These are phyloP conservation scores for Talinum fruticosum DNA, from an alignment of 148 eudicot genomes.

Conservation along the genomic window DNA sequence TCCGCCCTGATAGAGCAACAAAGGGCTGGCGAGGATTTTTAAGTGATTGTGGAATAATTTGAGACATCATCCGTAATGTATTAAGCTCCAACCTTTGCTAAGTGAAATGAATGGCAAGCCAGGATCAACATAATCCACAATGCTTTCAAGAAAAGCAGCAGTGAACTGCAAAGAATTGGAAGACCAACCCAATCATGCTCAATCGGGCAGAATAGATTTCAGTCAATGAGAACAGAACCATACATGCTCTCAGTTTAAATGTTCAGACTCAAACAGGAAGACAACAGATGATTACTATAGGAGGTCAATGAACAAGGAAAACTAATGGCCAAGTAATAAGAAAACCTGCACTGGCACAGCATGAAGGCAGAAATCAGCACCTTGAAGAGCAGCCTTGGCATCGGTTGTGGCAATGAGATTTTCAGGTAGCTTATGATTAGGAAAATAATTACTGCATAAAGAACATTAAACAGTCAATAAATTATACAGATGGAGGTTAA, in stretches of 20 bases:
- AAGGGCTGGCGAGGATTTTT: conserved; percentile 85
- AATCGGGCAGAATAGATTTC: neutral
- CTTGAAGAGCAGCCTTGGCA: conserved; percentile 74
- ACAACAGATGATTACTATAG: neutral
- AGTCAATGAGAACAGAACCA: neutral
- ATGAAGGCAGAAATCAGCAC: conserved; percentile 96
- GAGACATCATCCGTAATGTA: conserved; percentile 89
- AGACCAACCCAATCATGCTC: neutral
- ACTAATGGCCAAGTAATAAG: conserved; percentile 9
- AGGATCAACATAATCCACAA: conserved; percentile 81
- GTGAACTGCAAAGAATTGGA: conserved; percentile 65
- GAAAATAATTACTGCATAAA: conserved; percentile 76
- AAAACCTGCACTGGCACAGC: conserved; percentile 96
- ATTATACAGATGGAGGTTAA: conserved; percentile 6
- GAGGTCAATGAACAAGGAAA: conserved; percentile 7
- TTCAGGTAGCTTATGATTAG: conserved; percentile 74
- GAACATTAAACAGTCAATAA: conserved; percentile 16
- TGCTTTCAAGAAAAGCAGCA: conserved; percentile 67
- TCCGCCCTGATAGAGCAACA: conserved; percentile 77
- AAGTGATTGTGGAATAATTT: conserved; percentile 80
- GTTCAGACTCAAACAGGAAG: neutral
- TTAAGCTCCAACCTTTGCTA: conserved; percentile 94
- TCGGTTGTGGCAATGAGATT: conserved; percentile 86
- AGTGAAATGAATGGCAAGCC: conserved; percentile 84
- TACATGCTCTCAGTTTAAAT: neutral